Evolutionary conservation across 352 stramenopile genomes (phyloP), one percentile per base, ranked within the genome.

Genomic region (Phytophthora ohioensis): DNA sequence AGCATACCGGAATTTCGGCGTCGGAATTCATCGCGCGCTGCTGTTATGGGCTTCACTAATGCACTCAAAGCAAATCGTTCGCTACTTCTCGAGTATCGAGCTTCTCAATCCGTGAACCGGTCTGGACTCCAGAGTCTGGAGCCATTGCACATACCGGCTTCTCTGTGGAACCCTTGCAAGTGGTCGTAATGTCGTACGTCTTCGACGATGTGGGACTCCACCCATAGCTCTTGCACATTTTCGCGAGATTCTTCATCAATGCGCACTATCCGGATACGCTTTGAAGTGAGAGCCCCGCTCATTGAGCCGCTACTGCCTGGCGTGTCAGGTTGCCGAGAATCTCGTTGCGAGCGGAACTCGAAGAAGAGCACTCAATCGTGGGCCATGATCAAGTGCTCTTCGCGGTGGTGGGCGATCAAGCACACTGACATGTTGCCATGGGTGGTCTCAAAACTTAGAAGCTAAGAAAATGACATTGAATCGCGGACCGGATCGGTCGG

Each of bases 231-330:
- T 73, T 75, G 36, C 47, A 55, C 54, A 73, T 56, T 64, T 58
- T 64, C 59, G 59, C 66, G 38, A 80, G 59, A 13, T 80, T 77
- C 46, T 80, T 77, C 47, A 69, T 61, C 38, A 75, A 46, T 5
- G 69, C 57, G 13, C 68, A 77, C n/a, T 70, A 27, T 27, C 21
- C 21, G 21, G 21, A 27, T 27, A 27, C 59, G 13, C 58, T 71
- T 45, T 67, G 68, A 11, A 57, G 55, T 6, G 58, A 67, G 55
- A 57, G 75, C 9, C 41, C 64, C 2, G 55, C 35, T 55, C 65
- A 75, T 30, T 67, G 51, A 12, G 58, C 51, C 7, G 66, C 74
- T 31, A 81, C 64, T 5, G 47, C 36, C 15, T 80, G 69, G 15
- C 21, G 21, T 27, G 21, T 27, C 21, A 27, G 21, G 21, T 27